phyloP scores from a whole-genome alignment of 1,284 basidiomycete genomes.

The Trametes pubescens region DNA sequence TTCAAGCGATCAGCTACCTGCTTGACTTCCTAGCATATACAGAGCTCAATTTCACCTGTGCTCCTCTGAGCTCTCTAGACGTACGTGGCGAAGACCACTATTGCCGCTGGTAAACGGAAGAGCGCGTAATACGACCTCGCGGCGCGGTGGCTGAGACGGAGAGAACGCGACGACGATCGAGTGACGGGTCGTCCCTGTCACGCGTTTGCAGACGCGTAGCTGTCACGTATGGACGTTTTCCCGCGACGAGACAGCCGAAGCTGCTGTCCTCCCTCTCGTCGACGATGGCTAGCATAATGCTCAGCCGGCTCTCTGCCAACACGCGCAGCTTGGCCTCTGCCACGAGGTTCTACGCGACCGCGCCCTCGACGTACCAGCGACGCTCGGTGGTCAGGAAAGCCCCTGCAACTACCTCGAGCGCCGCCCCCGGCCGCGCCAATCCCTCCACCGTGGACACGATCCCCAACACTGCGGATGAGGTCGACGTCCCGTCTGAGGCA shows the following conservation, averaged over 20 bases:
- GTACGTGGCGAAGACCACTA: no score
- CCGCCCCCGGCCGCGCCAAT: constrained; percentile 33
- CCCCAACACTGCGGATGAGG: constrained; percentile 33
- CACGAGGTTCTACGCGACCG: constrained; percentile 30
- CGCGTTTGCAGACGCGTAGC: constrained; percentile 26
- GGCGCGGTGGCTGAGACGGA: not conserved
- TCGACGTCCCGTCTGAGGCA: constrained; percentile 31
- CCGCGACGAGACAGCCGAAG: not conserved
- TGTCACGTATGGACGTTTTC: constrained; percentile 8
- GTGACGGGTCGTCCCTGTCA: constrained; percentile 29
- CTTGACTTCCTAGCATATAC: no score
- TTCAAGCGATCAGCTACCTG: no score
- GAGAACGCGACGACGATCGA: constrained; percentile 6
- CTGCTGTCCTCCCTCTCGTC: not conserved
- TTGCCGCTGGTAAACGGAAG: not conserved
- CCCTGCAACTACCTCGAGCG: constrained; percentile 32
- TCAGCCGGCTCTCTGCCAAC: constrained; percentile 16
- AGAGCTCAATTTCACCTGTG: not conserved
- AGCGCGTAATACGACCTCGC: no score
- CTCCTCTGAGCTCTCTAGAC: no score
- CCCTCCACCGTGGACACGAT: constrained; percentile 29
- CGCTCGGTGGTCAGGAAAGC: constrained; percentile 12
- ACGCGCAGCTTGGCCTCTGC: constrained; percentile 13
- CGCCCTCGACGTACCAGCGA: constrained; percentile 6
- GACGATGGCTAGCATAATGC: constrained; percentile 23